Percentiles rank a stretch among this genome's conserved stretches.
Conservation (phyloP, 2,329 filamentous ascomycete species). For the Aspergillus sp. region DNA sequence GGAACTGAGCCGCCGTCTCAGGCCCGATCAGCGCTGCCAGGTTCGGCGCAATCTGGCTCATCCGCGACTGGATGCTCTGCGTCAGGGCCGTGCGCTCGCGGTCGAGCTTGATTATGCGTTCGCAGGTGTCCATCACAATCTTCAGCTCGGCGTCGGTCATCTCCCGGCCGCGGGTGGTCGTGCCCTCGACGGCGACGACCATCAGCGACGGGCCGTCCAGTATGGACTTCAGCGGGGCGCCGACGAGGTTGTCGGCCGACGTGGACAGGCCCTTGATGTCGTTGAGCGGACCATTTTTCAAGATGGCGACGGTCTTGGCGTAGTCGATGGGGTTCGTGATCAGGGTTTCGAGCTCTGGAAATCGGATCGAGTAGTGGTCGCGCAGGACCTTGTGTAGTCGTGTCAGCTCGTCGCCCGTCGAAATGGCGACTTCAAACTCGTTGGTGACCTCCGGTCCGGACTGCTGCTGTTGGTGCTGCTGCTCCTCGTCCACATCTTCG, state of each 20-base stretch:
- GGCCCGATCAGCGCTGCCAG: conserved; percentile 87
- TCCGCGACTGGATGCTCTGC: conserved; percentile 93
- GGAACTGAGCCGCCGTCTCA: conserved; percentile 89
- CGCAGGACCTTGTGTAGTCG: conserved; percentile 94
- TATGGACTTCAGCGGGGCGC: conserved; percentile 72
- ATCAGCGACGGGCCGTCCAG: conserved; percentile 88
- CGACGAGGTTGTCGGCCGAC: conserved; percentile 74
- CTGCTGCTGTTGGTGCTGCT: conserved; percentile 52
- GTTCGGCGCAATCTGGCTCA: conserved; percentile 95
- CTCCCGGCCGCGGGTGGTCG: conserved; percentile 77
- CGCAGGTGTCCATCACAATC: conserved; percentile 73
- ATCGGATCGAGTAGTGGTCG: conserved; percentile 91
- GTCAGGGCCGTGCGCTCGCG: conserved; percentile 82
- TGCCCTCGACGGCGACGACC: conserved; percentile 94
- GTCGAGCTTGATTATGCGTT: conserved; percentile 85
- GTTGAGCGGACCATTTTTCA: conserved; percentile 89
- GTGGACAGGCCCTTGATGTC: conserved; percentile 78
- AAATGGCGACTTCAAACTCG: conserved; percentile 84
- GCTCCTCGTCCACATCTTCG: conserved; percentile 56
- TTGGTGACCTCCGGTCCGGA: conserved; percentile 69
- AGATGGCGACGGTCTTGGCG: conserved; percentile 88
- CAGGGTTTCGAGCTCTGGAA: conserved; percentile 87
- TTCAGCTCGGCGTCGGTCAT: conserved; percentile 74
- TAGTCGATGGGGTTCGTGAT: conserved; percentile 93
- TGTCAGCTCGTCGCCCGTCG: conserved; percentile 89